Evolutionary conservation across 2,329 filamentous ascomycete species (phyloP), one percentile per base, ranked within the genome.

Genomic region (Pseudogymnoascus pannorum): DNA sequence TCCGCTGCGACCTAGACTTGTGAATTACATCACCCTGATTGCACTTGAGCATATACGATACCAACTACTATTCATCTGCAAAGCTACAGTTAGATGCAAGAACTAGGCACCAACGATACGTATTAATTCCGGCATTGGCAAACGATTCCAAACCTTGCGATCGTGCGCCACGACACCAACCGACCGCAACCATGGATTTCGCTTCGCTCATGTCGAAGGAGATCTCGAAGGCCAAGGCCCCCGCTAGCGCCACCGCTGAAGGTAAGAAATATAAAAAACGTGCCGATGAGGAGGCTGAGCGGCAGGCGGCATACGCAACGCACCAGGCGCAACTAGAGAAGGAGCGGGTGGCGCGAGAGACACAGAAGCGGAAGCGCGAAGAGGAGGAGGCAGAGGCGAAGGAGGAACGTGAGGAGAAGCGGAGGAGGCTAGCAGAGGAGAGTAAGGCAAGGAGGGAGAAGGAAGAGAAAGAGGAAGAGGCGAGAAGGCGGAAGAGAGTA

Each of bases 201-300:
- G 92, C 92, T 64, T 85, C 91, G 35, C 79, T 99, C 57, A 96
- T 99, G 91, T 86, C 89, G 70, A 89, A 91, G 72, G 92, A 96
- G 75, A 94, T 99, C 70, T 85, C 89, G 70, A 95, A 94, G 75
- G 81, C 87, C 67, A 91, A 91, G 74, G 64, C 68, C 63, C 61
- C 71, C 44, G 60, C 67, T 36, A 61, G 70, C 26, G 40, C 71
- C n/a, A 40, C 64, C 5, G 68, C 69, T 54, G 60, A 77, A 14
- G 70, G 75, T 38, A 87, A 88, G 70, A 96, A 96, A 75, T 97
- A 91, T 74, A 76, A 91, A 65, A 92, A 91, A 68, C 91, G 92
- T 66, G 87, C 88, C 66, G 93, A 99, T 67, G 73, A 91, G 67
- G 94, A 99, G 79, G 88, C 89, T 60, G 85, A 89, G 69, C 87